Evolutionary conservation across 2,329 filamentous ascomycete species (phyloP), one percentile per base, ranked within the genome.

Genomic region (Orbilia javanica): DNA sequence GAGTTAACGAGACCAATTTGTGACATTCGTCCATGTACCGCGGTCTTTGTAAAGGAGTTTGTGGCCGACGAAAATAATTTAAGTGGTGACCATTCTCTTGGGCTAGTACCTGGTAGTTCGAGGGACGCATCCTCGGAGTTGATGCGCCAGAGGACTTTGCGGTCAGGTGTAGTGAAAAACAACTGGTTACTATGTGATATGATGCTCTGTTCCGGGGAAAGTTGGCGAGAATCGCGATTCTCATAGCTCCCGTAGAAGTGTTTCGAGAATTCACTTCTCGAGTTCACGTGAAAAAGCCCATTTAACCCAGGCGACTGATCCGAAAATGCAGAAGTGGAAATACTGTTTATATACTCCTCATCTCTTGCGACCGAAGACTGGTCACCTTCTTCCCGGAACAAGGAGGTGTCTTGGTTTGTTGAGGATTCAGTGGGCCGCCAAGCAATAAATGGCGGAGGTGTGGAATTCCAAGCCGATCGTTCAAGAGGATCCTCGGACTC

Each of bases 281-380:
- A 76, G 18, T 50, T 76, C 3, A 65, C 65, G 44, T 70, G 72
- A 10, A 76, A 57, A 2, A 76, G 57, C 29, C 55, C 72, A 18
- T 76, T 76, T 22, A 76, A 31, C 13, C 72, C 72, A 1, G 72
- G 72, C 2, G 72, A 76, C 36, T 76, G 72, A 39, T 76, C 72
- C 6, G 72, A 76, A 48, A 76, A 76, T 10, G 72, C 72, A 20
- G 72, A 76, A 1, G 72, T 76, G 10, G 72, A 76, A 1, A 76
- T 70, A 42, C 72, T 76, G 15, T 76, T 76, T 22, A 76, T 39
- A 50, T 76, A 76, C 15, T 76, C 65, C 34, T 60, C 72, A 36
- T 65, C 72, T 50, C 57, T 57, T 13, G 15, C 48, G 1, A 27
- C 25, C n/a, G 72, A 48, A 11, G 57, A 69, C 10, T 48, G 48